Evolutionary conservation across 1,284 basidiomycete genomes (phyloP).

Genomic region (Malassezia slooffiae): DNA sequence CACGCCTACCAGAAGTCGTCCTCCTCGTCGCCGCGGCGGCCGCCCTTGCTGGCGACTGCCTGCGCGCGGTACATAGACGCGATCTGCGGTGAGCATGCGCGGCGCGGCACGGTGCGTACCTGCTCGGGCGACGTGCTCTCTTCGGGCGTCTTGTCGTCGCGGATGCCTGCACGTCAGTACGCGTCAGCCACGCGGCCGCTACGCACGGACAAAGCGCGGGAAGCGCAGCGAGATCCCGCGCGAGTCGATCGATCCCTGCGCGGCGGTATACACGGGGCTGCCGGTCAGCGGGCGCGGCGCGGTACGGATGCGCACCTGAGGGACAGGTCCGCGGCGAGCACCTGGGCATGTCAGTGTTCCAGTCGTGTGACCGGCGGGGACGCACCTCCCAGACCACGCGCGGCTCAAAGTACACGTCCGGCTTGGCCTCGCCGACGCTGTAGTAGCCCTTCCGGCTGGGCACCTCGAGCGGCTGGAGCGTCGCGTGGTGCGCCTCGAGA

Average conservation of each 20-base stretch:
- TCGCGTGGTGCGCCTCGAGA: slow-evolving; percentile 69
- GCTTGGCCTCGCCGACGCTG: slow-evolving; percentile 55
- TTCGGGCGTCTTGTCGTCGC: slow-evolving; percentile 85
- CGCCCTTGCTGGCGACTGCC: slow-evolving; percentile 54
- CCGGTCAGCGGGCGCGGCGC: too few species aligned
- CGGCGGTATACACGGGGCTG: slow-evolving; percentile 95
- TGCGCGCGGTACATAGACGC: slow-evolving; percentile 91
- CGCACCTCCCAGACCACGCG: slow-evolving; percentile 74
- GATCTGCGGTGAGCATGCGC: slow-evolving; percentile 75
- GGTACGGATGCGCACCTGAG: too few species aligned
- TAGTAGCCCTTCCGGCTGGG: slow-evolving; percentile 52
- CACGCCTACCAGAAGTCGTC: slow-evolving; percentile 72
- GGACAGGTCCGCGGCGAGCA: slow-evolving; percentile 89
- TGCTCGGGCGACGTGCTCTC: slow-evolving; percentile 84
- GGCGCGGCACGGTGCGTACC: too few species aligned
- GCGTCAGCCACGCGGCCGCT: too few species aligned
- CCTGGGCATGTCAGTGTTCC: too few species aligned
- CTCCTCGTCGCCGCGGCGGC: slow-evolving; percentile 58
- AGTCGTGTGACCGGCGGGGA: too few species aligned
- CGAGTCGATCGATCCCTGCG: slow-evolving; percentile 57
- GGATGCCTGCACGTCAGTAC: slow-evolving; percentile 48
- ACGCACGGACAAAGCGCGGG: slow-evolving; percentile 70
- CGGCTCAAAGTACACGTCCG: slow-evolving; percentile 39
- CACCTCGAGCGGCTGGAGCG: slow-evolving; percentile 65
- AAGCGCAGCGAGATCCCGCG: slow-evolving; percentile 79